These are phyloP conservation scores for Phialophora expanda DNA, from an alignment of 2,329 filamentous ascomycete genomes.

Conservation along the genomic window DNA sequence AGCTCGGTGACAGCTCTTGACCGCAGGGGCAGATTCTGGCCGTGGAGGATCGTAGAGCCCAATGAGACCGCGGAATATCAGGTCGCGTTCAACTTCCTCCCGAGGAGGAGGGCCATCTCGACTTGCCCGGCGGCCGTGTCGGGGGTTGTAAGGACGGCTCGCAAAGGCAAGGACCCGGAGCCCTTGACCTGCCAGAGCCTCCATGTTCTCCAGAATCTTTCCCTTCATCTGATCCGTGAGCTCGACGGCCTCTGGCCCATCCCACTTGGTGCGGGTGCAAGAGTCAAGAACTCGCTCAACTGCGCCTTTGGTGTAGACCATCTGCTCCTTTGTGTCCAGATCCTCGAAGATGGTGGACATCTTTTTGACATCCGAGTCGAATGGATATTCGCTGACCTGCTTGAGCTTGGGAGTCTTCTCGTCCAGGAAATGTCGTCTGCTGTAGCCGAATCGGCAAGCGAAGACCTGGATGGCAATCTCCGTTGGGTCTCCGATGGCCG, in stretches of 20 bases:
- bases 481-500: slow-evolving; percentile 69
- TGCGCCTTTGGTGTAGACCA: slow-evolving; percentile 57
- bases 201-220: slow-evolving; percentile 70
- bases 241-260: slow-evolving; percentile 52
- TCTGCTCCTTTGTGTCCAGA: slow-evolving; percentile 38
- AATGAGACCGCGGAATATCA: slow-evolving; percentile 74
- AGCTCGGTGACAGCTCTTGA: slow-evolving; percentile 68
- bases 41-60: slow-evolving; percentile 83
- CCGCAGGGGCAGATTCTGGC: slow-evolving; percentile 72
- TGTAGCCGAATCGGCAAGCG: slow-evolving; percentile 70
- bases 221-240: slow-evolving; percentile 61
- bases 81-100: slow-evolving; percentile 65
- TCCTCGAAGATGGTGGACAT: slow-evolving; percentile 72
- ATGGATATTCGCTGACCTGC: slow-evolving; percentile 71
- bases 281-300: slow-evolving; percentile 71
- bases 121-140: slow-evolving; percentile 43
- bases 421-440: slow-evolving; percentile 58
- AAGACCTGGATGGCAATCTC: slow-evolving; percentile 79
- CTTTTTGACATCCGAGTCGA: slow-evolving; percentile 75
- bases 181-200: slow-evolving; percentile 67
- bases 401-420: slow-evolving; percentile 60
- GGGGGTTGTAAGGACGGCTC: slow-evolving; percentile 53
- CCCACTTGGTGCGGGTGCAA: slow-evolving; percentile 60
- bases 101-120: slow-evolving; percentile 50
- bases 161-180: slow-evolving; percentile 73